phyloP scores from a whole-genome alignment of 306 rosid genomes.

The Quercus rubra region DNA sequence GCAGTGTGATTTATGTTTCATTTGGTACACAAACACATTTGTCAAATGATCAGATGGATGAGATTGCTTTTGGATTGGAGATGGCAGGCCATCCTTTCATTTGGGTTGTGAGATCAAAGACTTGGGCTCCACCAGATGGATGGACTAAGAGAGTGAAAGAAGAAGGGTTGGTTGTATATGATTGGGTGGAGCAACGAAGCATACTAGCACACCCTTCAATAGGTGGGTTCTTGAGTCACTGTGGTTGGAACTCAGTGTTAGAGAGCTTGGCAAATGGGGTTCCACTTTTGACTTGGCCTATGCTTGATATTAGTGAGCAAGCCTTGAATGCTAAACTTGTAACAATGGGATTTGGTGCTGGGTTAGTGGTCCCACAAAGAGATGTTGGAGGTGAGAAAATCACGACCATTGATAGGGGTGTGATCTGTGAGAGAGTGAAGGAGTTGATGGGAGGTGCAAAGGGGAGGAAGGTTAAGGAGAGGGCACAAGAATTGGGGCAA shows the following conservation, averaged over 20 bases:
- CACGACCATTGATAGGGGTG: background rate
- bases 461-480: conserved; percentile 17
- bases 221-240: conserved; percentile 27
- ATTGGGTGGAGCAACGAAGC: conserved; percentile 24
- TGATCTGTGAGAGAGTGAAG: conserved; percentile 19
- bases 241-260: conserved; percentile 33
- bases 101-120: conserved; percentile 19
- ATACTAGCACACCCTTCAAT: conserved; percentile 13
- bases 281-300: conserved; percentile 33
- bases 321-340: conserved; percentile 21
- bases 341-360: background rate
- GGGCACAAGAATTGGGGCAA: conserved; percentile 7
- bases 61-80: conserved; percentile 31
- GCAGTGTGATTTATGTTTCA: conserved; percentile 21
- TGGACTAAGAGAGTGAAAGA: background rate
- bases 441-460: conserved; percentile 26
- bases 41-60: conserved; percentile 9
- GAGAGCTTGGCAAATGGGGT: conserved; percentile 24
- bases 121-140: conserved; percentile 19
- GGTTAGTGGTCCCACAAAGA: background rate
- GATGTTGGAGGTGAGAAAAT: background rate
- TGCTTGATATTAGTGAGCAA: conserved; percentile 23
- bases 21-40: conserved; percentile 21
- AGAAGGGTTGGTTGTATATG: conserved; percentile 15
- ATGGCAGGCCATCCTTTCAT: conserved; percentile 1